These are phyloP conservation scores for Solanum bukasovii DNA, from an alignment of 257 asterid species.

Conservation along the genomic window DNA sequence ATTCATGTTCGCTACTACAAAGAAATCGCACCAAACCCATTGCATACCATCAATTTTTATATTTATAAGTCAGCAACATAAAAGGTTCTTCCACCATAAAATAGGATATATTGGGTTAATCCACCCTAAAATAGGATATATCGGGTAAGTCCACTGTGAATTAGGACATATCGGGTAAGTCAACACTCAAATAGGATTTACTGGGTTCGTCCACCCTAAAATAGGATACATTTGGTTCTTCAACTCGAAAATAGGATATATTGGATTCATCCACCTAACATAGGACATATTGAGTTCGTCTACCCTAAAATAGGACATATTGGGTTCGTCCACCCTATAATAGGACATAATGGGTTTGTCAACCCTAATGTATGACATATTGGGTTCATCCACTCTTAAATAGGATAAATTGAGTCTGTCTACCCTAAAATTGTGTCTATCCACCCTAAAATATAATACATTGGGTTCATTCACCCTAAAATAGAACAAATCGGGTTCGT, in stretches of 20 bases:
- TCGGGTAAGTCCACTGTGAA: neutral
- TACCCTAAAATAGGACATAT: too few relatives aligned
- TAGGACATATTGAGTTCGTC: neutral
- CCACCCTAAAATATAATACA: neutral
- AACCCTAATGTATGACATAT: neutral
- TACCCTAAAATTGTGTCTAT: neutral
- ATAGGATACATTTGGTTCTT: too few relatives aligned
- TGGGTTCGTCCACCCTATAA: neutral
- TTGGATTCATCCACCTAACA: neutral
- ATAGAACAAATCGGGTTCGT: neutral
- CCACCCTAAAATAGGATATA: neutral
- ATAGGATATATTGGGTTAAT: neutral
- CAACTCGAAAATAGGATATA: neutral
- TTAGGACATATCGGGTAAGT: neutral
- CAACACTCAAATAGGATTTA: too few relatives aligned
- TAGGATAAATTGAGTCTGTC: neutral
- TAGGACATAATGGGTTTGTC: neutral
- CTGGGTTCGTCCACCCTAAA: neutral
- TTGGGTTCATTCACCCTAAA: too few relatives aligned
- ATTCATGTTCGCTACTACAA: too few relatives aligned
- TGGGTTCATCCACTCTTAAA: neutral
- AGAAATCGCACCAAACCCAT: neutral
- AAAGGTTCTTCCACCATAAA: neutral
- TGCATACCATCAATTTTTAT: neutral
- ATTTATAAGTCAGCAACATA: too few relatives aligned